phyloP scores from a whole-genome alignment of 441 rosid genomes.

The Adansonia madagascariensis region DNA sequence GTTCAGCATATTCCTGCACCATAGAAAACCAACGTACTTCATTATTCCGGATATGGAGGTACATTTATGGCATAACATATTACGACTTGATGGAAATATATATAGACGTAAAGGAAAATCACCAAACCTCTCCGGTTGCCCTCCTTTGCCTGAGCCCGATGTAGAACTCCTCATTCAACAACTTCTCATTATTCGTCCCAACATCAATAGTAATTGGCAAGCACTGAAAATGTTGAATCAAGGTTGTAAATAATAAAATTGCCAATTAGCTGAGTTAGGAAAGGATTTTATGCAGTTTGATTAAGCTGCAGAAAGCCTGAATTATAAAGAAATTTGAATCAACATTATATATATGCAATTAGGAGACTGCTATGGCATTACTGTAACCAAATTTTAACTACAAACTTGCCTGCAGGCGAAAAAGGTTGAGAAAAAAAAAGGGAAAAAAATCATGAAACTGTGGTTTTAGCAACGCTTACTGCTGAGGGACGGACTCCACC shows the following conservation, averaged over 20 bases:
- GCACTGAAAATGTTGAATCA: conserved; percentile 53
- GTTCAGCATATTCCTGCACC: conserved; percentile 73
- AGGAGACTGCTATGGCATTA: neutral
- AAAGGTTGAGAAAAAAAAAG: neutral
- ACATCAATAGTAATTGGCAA: conserved; percentile 91
- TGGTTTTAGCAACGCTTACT: conserved; percentile 45
- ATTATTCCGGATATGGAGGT: conserved; percentile 27
- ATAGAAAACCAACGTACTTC: conserved; percentile 13
- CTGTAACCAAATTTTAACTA: neutral
- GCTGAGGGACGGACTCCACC: conserved; percentile 93
- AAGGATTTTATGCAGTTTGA: neutral
- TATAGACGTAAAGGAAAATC: conserved; percentile 2
- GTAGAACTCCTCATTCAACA: conserved; percentile 83
- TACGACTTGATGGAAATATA: neutral
- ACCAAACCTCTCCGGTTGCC: conserved; percentile 77
- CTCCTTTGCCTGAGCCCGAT: conserved; percentile 77
- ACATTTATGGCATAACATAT: neutral
- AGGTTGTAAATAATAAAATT: neutral
- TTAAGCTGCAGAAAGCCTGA: conserved; percentile 4
- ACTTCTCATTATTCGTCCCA: conserved; percentile 81
- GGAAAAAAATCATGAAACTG: neutral
- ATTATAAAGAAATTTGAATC: neutral
- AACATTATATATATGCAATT: neutral
- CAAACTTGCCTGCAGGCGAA: neutral
- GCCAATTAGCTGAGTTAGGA: conserved; percentile 6